Conservation (phyloP, 2,329 filamentous ascomycete genomes). For the Botryotinia convoluta region DNA sequence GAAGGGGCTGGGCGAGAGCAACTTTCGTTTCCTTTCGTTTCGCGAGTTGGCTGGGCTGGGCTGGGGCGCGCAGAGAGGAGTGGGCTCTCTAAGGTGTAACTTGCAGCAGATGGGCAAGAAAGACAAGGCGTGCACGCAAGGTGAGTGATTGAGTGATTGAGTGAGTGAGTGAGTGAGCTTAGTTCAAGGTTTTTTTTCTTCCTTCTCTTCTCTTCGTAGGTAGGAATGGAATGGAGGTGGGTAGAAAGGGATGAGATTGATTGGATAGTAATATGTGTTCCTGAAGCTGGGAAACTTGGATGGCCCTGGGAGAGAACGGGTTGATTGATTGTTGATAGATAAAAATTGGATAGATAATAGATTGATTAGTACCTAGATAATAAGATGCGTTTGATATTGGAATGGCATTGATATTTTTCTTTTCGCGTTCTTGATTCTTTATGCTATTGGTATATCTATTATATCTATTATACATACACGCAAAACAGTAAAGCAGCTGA, state of each 20-base stretch:
- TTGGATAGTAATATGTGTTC: not conserved
- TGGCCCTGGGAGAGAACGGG: not conserved
- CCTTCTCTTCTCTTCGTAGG: not conserved
- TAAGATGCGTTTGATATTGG: conserved; percentile 5
- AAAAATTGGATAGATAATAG: not conserved
- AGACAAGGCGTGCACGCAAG: not conserved
- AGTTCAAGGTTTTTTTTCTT: not conserved
- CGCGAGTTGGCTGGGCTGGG: conserved; percentile 5
- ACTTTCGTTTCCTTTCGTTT: not conserved
- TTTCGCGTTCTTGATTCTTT: not conserved
- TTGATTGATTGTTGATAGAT: not conserved
- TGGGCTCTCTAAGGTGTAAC: not conserved
- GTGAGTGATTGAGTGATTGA: not conserved
- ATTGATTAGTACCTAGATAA: not conserved
- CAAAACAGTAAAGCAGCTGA: not conserved
- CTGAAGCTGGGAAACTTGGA: conserved; percentile 5
- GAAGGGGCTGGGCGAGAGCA: not conserved
- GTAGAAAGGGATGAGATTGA: not conserved
- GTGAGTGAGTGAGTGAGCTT: not conserved
- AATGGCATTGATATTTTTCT: not conserved
- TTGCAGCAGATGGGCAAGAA: not conserved
- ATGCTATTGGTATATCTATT: not conserved
- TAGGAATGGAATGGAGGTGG: not conserved
- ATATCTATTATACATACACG: not conserved
- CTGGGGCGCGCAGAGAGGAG: not conserved